Evolutionary conservation across 495 filamentous ascomycete species (phyloP).

Genomic region (Lineolata rhizophorae): DNA sequence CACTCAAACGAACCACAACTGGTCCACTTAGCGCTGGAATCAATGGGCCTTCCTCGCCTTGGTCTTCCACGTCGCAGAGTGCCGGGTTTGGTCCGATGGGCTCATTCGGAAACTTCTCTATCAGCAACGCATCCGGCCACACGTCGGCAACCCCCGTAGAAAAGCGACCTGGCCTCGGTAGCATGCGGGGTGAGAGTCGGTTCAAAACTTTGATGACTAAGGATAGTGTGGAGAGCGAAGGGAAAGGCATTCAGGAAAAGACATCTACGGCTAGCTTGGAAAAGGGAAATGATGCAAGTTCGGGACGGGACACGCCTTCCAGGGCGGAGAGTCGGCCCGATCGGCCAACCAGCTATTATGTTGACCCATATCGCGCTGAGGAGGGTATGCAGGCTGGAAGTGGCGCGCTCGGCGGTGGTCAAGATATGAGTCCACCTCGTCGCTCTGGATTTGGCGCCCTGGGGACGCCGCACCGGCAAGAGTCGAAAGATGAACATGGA

Average conservation of each 20-base stretch:
- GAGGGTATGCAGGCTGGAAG: constrained; percentile 43
- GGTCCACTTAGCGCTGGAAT: constrained; percentile 29
- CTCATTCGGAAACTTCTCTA: constrained; percentile 68
- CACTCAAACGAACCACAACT: constrained; percentile 50
- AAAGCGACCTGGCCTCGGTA: constrained; percentile 46
- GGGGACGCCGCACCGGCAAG: constrained; percentile 36
- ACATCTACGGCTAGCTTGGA: constrained; percentile 28
- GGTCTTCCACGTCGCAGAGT: constrained; percentile 32
- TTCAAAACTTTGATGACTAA: constrained; percentile 67
- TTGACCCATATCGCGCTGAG: constrained; percentile 59
- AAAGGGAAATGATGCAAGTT: constrained; percentile 29
- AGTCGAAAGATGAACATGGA: constrained; percentile 24
- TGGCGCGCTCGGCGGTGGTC: constrained; percentile 55
- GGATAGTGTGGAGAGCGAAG: constrained; percentile 50
- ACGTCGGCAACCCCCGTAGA: constrained; percentile 30
- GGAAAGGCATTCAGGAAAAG: constrained; percentile 30
- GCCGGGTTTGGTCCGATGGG: constrained; percentile 50
- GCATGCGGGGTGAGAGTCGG: constrained; percentile 51
- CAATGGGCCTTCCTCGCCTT: constrained; percentile 40
- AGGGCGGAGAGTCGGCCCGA: constrained; percentile 31
- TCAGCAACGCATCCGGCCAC: constrained; percentile 25
- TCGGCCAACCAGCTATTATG: constrained; percentile 41
- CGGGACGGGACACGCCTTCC: constrained; percentile 23
- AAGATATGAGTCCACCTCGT: constrained; percentile 45
- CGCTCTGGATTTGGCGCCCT: constrained; percentile 21